Base-by-base conservation (phyloP, 495 filamentous ascomycete species). In the Aspergillus bridgeri region DNA sequence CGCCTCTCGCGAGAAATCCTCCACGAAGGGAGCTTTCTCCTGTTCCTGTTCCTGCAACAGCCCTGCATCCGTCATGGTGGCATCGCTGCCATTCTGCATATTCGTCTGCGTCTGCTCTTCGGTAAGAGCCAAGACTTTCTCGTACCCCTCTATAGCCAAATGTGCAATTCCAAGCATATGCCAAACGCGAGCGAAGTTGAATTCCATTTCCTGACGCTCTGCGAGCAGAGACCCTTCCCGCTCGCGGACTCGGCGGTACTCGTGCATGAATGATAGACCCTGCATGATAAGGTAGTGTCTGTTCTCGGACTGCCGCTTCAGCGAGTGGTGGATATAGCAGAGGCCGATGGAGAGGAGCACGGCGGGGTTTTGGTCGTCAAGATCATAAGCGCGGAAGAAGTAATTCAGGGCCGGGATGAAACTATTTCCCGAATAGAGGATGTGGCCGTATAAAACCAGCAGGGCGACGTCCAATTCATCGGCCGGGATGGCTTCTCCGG, bases 261-360 rank as follows among this genome's bases (percentile, higher is more conserved):
- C 77, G 48, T 85, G 81, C 51, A 97, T 70, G 63, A 98, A 96
- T 0, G 86, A 79, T 18, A 96, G 75, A 0, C 89, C 94, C 66
- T 98, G 94, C 64, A 88, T 78, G 42, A 96, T 83, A 21, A 89
- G 83, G 61, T 87, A 91, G 66, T 97, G 92, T 1, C 93, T 80
- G 67, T 97, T 96, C 49, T 92, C 91, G 5, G 87, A 83, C 69
- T 93, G 91, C 9, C 92, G 83, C 65, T 96, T 96, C 59, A 96
- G 81, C 9, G 87, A 88, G 64, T 92, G 84, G 65, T 96, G 88
- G 44, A 96, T 78, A 68, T 92, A 97, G 20, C 84, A 86, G 24
- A 95, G 81, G 18, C 65, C 78, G 55, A 83, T 75, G 9, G 78
- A 80, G 24, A 98, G 85, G 61, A 90, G 87, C 56, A 96, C 81